Conservation (phyloP, 1,139 yeast species). For the Protomyces inundatus region DNA sequence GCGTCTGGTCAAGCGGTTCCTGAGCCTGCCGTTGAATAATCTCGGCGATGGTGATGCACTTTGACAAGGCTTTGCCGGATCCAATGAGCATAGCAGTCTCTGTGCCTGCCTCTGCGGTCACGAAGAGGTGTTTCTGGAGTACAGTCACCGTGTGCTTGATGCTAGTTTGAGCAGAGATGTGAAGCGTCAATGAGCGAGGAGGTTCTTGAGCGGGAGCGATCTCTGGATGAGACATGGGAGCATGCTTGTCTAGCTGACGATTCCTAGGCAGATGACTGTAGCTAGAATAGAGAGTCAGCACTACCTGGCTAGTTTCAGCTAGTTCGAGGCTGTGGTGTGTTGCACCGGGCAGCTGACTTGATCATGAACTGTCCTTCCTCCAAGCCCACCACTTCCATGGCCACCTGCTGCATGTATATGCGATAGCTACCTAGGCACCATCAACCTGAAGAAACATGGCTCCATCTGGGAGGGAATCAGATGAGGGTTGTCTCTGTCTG, state of each 20-base stretch:
- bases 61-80: constrained; percentile 3
- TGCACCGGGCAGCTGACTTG: too few relatives aligned
- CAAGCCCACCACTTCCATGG: too few relatives aligned
- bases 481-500: too few relatives aligned
- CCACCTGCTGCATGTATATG: too few relatives aligned
- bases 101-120: neutral
- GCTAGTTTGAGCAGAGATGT: neutral
- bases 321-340: too few relatives aligned
- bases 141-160: neutral
- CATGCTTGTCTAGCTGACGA: neutral
- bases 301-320: too few relatives aligned
- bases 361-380: too few relatives aligned
- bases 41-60: constrained; percentile 18
- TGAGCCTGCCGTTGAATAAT: constrained; percentile 9
- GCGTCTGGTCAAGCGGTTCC: neutral
- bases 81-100: neutral
- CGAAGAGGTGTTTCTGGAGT: neutral
- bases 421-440: too few relatives aligned
- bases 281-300: too few relatives aligned
- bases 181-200: neutral
- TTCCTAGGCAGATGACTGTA: too few relatives aligned
- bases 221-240: neutral
- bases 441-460: too few relatives aligned
- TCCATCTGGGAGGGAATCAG: too few relatives aligned
- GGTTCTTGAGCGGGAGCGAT: neutral